Evolutionary conservation across 1,284 basidiomycete species (phyloP).

Genomic region (Cryptococcus amylolentus): DNA sequence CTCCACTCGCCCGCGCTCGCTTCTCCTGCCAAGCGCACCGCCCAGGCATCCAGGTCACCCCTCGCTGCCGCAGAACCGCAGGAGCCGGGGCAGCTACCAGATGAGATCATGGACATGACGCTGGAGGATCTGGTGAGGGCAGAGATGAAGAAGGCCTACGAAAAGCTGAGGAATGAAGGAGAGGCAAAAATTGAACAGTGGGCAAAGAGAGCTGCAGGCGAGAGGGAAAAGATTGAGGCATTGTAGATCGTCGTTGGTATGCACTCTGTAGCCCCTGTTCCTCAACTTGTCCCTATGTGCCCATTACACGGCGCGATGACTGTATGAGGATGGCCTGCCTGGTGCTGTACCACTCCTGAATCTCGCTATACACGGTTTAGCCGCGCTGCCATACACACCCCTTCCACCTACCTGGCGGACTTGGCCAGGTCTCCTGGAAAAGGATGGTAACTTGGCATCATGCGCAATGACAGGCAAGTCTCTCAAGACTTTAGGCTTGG

Average conservation of each 20-base stretch:
- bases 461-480: too few species aligned
- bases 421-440: too few species aligned
- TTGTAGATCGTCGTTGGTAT: neutral
- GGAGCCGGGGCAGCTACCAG: conserved; percentile 15
- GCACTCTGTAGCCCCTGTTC: too few species aligned
- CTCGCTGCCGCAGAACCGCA: neutral
- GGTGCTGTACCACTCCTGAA: too few species aligned
- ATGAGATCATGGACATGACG: conserved; percentile 37
- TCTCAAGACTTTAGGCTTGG: too few species aligned
- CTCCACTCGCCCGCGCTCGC: conserved; percentile 12
- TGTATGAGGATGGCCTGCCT: too few species aligned
- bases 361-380: too few species aligned
- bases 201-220: conserved; percentile 23
- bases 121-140: conserved; percentile 33
- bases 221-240: conserved; percentile 28
- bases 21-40: neutral
- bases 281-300: too few species aligned
- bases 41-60: neutral
- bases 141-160: conserved; percentile 28
- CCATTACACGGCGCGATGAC: too few species aligned
- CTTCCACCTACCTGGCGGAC: too few species aligned
- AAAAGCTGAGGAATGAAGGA: conserved; percentile 30
- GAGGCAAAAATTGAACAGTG: conserved; percentile 35
- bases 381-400: too few species aligned
- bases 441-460: too few species aligned